These are phyloP conservation scores for Tylopilus cervinicoccineus DNA, from an alignment of 768 basidiomycete species.

Conservation along the genomic window DNA sequence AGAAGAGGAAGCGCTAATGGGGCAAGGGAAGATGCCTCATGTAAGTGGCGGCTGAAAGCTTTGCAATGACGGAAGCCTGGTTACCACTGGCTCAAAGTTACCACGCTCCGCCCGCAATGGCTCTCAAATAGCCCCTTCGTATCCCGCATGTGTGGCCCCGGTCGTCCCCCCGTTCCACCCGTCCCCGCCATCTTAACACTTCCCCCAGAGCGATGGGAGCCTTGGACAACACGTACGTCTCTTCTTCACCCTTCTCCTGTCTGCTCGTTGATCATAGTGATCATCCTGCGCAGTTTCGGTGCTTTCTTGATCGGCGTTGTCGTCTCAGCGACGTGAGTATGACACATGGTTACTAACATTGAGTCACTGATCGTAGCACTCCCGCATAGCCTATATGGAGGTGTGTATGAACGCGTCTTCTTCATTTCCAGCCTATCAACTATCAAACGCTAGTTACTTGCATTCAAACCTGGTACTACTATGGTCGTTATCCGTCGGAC, in stretches of 20 bases:
- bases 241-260: not conserved
- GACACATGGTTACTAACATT: slow-evolving; percentile 6
- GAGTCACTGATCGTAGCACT: not conserved
- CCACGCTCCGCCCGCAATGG: slow-evolving; percentile 8
- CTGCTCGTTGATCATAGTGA: not conserved
- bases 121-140: slow-evolving; percentile 17
- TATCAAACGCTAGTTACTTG: slow-evolving; percentile 41
- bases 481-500: slow-evolving; percentile 44
- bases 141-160: not conserved
- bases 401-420: slow-evolving; percentile 26
- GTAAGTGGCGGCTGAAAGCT: slow-evolving; percentile 22
- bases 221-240: slow-evolving; percentile 38
- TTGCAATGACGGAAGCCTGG: slow-evolving; percentile 21
- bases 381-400: slow-evolving; percentile 46
- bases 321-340: slow-evolving; percentile 46
- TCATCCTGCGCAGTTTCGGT: slow-evolving; percentile 38
- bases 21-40: slow-evolving; percentile 13
- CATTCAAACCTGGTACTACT: slow-evolving; percentile 59
- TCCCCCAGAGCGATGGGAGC: slow-evolving; percentile 11
- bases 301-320: slow-evolving; percentile 55
- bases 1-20: slow-evolving; percentile 14
- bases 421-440: slow-evolving; percentile 9
- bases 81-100: slow-evolving; percentile 11
- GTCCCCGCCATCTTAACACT: not conserved
- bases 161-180: not conserved